Evolutionary conservation across 1,139 yeast genomes (phyloP), one percentile per base, ranked within the genome.

Genomic region (Kodamaea sp.): DNA sequence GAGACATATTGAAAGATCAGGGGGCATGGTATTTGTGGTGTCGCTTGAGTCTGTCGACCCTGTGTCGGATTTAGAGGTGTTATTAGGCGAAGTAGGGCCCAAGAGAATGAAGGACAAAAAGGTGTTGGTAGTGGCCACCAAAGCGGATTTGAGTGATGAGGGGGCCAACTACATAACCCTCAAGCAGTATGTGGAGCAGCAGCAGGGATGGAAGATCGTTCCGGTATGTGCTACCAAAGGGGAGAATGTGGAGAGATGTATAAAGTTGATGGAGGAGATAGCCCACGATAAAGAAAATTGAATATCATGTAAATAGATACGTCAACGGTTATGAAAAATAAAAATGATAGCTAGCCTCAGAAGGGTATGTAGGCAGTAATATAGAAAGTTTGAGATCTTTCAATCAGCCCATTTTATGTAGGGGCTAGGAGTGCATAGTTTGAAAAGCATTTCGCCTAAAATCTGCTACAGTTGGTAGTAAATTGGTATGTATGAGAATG

Each of bases 1-100:
- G 43, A 72, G 97, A 39, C 98, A 92, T 55, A 80, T 92, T 34
- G 98, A 92, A 59, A 72, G 98, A 43, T 85, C 96, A 3, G 83
- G 85, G 10, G 96, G 96, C 0, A 63, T 92, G 38, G 95, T 84
- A 3, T 88, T 92, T 63, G 96, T 92, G 3, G 68, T 92, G 2
- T 84, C 89, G 4, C 64, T 92, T 18, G 96, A 86, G 28, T 57
- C 73, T 5, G 55, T 57, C 11, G 66, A 81, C 41, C 96, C 96
- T 0, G 63, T 78, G 1, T 63, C 57, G 0, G 96, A 88, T 48
- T 60, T 92, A 29, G 51, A 77, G 9, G 58, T 74, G 0, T 65
- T 92, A 36, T 57, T 87, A 1, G 61, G 63, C 1, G 98, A 92
- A 51, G 73, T 92, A 43, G 96, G 95, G 0, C 57, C 62, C 0